A percentile compares a stretch with the other conserved stretches of the same genome.
These are phyloP conservation scores for Cryptococcus deneoformans DNA, from an alignment of 1,284 basidiomycete species.

Conservation along the genomic window DNA sequence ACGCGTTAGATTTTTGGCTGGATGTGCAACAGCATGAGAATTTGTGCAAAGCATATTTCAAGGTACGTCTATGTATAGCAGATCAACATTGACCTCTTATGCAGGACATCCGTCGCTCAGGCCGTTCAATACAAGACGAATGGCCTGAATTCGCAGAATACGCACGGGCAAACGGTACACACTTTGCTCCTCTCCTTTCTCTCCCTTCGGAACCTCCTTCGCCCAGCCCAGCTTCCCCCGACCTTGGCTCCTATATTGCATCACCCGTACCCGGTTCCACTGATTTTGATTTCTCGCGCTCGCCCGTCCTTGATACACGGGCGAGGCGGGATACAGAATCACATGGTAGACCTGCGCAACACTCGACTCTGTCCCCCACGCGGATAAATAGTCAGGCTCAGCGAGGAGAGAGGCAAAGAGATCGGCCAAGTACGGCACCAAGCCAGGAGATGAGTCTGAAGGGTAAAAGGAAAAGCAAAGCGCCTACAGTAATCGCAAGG, in stretches of 20 bases:
- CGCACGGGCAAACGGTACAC: slow-evolving; percentile 56
- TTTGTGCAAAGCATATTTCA: slow-evolving; percentile 96
- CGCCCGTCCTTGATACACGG: slow-evolving; percentile 10
- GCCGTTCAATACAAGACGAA: slow-evolving; percentile 84
- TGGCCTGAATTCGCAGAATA: slow-evolving; percentile 98
- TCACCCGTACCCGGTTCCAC: background rate
- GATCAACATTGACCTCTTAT: background rate
- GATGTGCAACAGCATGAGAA: slow-evolving; percentile 99
- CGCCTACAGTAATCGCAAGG: slow-evolving; percentile 84
- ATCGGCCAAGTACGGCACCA: slow-evolving; percentile 15
- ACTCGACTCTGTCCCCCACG: background rate
- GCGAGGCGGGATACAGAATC: slow-evolving; percentile 41
- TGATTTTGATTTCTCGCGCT: slow-evolving; percentile 11
- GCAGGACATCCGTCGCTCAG: slow-evolving; percentile 84
- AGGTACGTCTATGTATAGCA: slow-evolving; percentile 48
- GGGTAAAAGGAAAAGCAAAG: slow-evolving; percentile 38
- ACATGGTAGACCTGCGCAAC: slow-evolving; percentile 16
- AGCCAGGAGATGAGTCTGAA: slow-evolving; percentile 15
- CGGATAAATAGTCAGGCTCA: background rate
- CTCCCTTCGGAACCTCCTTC: slow-evolving; percentile 15
- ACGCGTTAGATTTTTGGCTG: slow-evolving; percentile 97
- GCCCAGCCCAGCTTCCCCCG: slow-evolving; percentile 4
- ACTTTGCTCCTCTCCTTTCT: slow-evolving; percentile 68
- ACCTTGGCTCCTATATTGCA: background rate
- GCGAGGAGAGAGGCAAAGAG: slow-evolving; percentile 5